phyloP scores from a whole-genome alignment of 257 asterid species.

The Solanum appendiculatum region DNA sequence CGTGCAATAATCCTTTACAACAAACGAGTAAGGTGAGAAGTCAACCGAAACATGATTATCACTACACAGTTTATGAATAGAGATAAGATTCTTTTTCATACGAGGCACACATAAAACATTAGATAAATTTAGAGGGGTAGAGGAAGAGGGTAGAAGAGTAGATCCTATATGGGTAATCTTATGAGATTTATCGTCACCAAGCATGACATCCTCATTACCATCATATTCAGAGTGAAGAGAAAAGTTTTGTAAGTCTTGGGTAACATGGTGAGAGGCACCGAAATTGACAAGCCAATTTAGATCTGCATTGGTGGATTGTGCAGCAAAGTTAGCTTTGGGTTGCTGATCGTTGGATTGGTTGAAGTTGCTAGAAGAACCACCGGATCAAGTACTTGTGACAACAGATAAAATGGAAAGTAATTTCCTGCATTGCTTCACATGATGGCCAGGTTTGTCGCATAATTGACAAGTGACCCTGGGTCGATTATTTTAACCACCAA shows the following conservation, averaged over 20 bases:
- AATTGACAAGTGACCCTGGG: too few relatives aligned
- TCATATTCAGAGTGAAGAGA: not conserved
- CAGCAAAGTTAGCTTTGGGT: not conserved
- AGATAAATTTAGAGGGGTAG: not conserved
- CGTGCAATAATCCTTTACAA: not conserved
- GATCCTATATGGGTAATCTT: not conserved
- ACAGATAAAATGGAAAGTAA: too few relatives aligned
- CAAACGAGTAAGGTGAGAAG: not conserved
- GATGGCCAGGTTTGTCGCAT: too few relatives aligned
- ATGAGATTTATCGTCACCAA: not conserved
- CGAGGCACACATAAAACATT: not conserved
- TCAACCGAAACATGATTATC: not conserved
- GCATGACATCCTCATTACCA: too few relatives aligned
- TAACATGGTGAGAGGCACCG: too few relatives aligned
- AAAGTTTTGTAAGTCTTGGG: not conserved
- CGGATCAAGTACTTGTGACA: too few relatives aligned
- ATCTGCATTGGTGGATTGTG: too few relatives aligned
- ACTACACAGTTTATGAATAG: not conserved
- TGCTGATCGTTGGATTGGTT: not conserved
- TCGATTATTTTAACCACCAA: too few relatives aligned
- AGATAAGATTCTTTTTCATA: not conserved
- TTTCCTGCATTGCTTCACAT: too few relatives aligned
- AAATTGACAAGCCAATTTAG: not conserved
- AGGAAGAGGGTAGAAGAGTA: not conserved
- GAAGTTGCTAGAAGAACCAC: not conserved